Evolutionary conservation across 2,329 filamentous ascomycete species (phyloP).

Genomic region (Ophiocordyceps camponoti-saundersi): DNA sequence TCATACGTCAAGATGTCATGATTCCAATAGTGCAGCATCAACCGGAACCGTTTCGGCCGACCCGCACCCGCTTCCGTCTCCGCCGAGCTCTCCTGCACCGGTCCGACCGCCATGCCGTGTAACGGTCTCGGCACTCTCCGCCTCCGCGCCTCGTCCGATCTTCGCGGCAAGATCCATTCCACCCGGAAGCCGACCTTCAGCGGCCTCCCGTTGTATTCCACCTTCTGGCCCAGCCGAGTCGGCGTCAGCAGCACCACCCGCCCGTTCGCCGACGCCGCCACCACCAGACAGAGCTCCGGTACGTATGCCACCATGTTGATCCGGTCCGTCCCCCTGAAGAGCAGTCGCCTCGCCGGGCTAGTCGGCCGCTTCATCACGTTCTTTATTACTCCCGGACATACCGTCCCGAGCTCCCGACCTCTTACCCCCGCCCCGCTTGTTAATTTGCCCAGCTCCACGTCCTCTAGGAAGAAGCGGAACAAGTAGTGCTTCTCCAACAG

Average conservation of each 20-base stretch:
- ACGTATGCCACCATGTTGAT: slow-evolving; percentile 47
- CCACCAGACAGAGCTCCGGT: slow-evolving; percentile 52
- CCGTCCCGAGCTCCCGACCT: slow-evolving; percentile 11
- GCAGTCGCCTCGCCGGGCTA: slow-evolving; percentile 6
- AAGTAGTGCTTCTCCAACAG: slow-evolving; percentile 15
- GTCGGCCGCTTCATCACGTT: slow-evolving; percentile 8
- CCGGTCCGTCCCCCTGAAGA: slow-evolving; percentile 17
- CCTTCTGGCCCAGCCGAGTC: slow-evolving; percentile 14
- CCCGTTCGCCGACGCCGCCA: slow-evolving; percentile 50
- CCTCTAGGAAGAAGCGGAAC: slow-evolving; percentile 30
- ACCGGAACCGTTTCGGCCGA: slow-evolving; percentile 35
- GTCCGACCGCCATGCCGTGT: slow-evolving; percentile 51
- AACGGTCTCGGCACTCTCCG: slow-evolving; percentile 33
- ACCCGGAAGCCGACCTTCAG: slow-evolving; percentile 30
- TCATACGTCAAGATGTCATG: slow-evolving; percentile 56
- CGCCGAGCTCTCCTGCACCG: slow-evolving; percentile 28
- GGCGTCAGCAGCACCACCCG: slow-evolving; percentile 46
- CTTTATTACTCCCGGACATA: slow-evolving; percentile 14
- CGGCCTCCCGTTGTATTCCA: slow-evolving; percentile 4
- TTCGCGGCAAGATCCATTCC: slow-evolving; percentile 33
- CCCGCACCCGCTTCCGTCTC: slow-evolving; percentile 6
- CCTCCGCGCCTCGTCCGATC: slow-evolving; percentile 24
- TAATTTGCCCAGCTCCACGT: slow-evolving; percentile 28
- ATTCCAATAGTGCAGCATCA: slow-evolving; percentile 58
- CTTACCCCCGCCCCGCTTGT: slow-evolving; percentile 4